phyloP scores from a whole-genome alignment of 371 early-diverging fungal species.

The Sporodiniella umbellata region DNA sequence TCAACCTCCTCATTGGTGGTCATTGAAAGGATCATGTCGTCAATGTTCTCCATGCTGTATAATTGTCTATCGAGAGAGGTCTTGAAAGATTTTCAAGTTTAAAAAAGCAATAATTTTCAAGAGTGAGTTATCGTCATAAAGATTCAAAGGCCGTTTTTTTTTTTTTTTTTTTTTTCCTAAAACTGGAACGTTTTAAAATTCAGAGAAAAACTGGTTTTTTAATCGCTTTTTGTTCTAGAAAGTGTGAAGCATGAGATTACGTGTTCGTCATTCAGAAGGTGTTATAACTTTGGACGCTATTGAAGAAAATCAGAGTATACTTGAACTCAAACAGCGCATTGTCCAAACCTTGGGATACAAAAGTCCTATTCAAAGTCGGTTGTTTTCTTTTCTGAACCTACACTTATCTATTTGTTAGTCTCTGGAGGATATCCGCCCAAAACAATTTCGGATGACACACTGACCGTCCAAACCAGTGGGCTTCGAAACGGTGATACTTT shows the following conservation, averaged over 20 bases:
- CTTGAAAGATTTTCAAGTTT: no score
- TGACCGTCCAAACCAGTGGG: constrained; percentile 13
- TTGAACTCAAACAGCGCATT: constrained; percentile 18
- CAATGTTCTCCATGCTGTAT: constrained; percentile 24
- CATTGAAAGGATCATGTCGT: constrained; percentile 25
- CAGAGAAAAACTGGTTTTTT: no score
- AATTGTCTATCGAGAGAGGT: no score
- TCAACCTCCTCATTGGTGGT: constrained; percentile 20
- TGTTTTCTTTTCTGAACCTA: no score
- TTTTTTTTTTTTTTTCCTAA: no score
- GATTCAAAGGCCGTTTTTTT: not conserved
- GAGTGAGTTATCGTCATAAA: not conserved
- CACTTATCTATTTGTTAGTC: constrained; percentile 30
- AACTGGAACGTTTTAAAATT: no score
- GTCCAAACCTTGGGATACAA: constrained; percentile 4
- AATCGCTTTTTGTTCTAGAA: no score
- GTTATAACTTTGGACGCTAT: constrained; percentile 28
- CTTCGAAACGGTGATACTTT: constrained; percentile 38
- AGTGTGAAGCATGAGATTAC: constrained; percentile 42
- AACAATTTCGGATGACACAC: constrained; percentile 14
- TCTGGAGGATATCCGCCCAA: constrained; percentile 46
- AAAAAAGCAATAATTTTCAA: no score
- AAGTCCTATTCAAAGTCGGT: no score
- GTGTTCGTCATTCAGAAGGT: constrained; percentile 45
- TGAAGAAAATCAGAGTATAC: constrained; percentile 22